These are phyloP conservation scores for Aureobasidium sp. DNA, from an alignment of 2,329 filamentous ascomycete species.

Conservation along the genomic window DNA sequence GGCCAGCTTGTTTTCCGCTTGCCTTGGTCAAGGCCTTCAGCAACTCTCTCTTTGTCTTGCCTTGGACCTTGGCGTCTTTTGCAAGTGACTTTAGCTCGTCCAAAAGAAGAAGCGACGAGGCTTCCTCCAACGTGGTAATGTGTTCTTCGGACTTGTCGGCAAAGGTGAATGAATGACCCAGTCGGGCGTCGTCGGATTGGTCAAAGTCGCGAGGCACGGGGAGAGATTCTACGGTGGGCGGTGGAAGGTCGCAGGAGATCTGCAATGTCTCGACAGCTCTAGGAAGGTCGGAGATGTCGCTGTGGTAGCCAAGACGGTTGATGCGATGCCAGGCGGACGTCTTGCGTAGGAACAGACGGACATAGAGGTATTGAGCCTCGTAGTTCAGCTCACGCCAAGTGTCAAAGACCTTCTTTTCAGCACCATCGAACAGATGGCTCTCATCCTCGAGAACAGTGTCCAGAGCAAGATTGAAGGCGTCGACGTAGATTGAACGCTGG, in stretches of 20 bases:
- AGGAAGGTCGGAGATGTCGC: constrained; percentile 69
- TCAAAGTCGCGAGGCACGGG: constrained; percentile 41
- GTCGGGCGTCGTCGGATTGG: constrained; percentile 36
- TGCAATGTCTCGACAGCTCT: constrained; percentile 59
- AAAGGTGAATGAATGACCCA: constrained; percentile 60
- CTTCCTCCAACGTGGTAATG: constrained; percentile 73
- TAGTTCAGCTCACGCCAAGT: constrained; percentile 68
- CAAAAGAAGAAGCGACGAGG: constrained; percentile 68
- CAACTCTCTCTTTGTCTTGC: constrained; percentile 79
- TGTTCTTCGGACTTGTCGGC: constrained; percentile 66
- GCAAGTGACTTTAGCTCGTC: constrained; percentile 80
- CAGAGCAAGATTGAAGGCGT: constrained; percentile 89
- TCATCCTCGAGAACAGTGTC: constrained; percentile 87
- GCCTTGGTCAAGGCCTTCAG: constrained; percentile 62
- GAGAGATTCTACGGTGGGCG: constrained; percentile 27
- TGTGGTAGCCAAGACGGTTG: constrained; percentile 66
- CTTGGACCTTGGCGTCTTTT: constrained; percentile 77
- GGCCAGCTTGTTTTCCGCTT: constrained; percentile 64
- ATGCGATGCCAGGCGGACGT: constrained; percentile 85
- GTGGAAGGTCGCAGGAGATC: constrained; percentile 46
- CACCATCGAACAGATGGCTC: constrained; percentile 72
- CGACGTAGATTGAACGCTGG: constrained; percentile 86
- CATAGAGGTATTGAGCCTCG: constrained; percentile 89
- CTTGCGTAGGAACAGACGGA: constrained; percentile 86
- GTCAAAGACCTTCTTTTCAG: constrained; percentile 66